Evolutionary conservation across 257 asterid species (phyloP).

Genomic region (Solanum chiquidenum): DNA sequence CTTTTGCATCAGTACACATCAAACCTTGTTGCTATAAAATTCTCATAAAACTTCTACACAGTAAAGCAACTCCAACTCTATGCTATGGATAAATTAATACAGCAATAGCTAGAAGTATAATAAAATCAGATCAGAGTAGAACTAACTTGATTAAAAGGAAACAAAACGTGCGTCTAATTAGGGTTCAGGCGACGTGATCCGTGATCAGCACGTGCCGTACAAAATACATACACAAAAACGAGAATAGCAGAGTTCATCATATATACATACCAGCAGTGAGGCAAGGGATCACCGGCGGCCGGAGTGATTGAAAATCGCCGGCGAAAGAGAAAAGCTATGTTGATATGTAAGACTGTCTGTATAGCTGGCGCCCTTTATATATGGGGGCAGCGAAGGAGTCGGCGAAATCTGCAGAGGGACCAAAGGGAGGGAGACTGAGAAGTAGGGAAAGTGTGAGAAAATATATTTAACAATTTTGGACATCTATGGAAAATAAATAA

Average conservation of each 20-base stretch:
- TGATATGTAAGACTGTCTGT: neutral
- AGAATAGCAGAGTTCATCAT: neutral
- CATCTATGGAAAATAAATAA: neutral
- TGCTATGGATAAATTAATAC: neutral
- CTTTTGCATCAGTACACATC: neutral
- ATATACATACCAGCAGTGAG: slow-evolving; percentile 10
- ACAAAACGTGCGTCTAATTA: neutral
- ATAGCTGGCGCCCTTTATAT: neutral
- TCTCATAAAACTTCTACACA: neutral
- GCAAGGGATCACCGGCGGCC: slow-evolving; percentile 17
- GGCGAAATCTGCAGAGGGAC: slow-evolving; percentile 11
- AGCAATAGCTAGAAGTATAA: neutral
- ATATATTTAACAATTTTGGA: neutral
- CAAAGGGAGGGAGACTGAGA: slow-evolving; percentile 4
- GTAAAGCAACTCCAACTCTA: neutral
- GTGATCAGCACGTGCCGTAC: slow-evolving; percentile 21
- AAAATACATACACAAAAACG: neutral
- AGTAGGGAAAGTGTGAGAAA: neutral
- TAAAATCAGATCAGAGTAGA: neutral
- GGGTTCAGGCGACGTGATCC: slow-evolving; percentile 31
- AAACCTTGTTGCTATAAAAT: neutral
- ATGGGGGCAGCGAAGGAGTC: neutral
- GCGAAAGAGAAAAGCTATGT: neutral
- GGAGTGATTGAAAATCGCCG: slow-evolving; percentile 10
- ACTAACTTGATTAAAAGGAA: neutral